A percentile compares a stretch with the other conserved stretches of the same genome.
These are phyloP conservation scores for Quaeritorhiza haematococci DNA, from an alignment of 371 early-diverging fungal genomes.

Conservation along the genomic window DNA sequence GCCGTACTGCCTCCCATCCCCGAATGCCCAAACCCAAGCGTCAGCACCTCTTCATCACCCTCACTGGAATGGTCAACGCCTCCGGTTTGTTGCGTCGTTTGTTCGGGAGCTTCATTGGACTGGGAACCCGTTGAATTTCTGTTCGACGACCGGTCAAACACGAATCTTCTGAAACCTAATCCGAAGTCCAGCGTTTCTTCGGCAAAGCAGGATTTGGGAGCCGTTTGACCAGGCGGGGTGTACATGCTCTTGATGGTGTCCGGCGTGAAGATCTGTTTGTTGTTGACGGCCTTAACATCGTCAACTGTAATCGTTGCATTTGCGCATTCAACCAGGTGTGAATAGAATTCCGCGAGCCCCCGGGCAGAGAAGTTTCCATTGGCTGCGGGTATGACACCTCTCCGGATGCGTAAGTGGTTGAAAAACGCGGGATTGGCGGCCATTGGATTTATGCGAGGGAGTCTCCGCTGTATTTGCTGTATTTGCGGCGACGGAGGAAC, in stretches of 20 bases:
- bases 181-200: background rate
- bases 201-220: background rate
- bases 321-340: conserved; percentile 1
- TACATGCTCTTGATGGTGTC: background rate
- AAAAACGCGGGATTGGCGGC: conserved; percentile 19
- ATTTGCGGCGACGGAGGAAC: background rate
- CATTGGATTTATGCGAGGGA: background rate
- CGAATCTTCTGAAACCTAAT: conserved; percentile 6
- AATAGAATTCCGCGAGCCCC: conserved; percentile 12
- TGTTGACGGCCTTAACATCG: background rate
- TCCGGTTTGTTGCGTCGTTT: too few relatives aligned
- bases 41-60: background rate
- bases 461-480: background rate
- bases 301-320: background rate
- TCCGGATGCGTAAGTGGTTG: conserved; percentile 22
- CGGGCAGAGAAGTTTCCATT: conserved; percentile 25
- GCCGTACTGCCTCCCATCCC: conserved; percentile 30
- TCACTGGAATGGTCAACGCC: background rate
- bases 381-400: conserved; percentile 25
- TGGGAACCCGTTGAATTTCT: too few relatives aligned
- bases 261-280: background rate
- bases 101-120: too few relatives aligned
- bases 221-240: background rate
- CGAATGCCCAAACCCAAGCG: conserved; percentile 17
- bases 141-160: background rate